Evolutionary conservation across 208 protist species (phyloP).

Genomic region (Willaertia magna): DNA sequence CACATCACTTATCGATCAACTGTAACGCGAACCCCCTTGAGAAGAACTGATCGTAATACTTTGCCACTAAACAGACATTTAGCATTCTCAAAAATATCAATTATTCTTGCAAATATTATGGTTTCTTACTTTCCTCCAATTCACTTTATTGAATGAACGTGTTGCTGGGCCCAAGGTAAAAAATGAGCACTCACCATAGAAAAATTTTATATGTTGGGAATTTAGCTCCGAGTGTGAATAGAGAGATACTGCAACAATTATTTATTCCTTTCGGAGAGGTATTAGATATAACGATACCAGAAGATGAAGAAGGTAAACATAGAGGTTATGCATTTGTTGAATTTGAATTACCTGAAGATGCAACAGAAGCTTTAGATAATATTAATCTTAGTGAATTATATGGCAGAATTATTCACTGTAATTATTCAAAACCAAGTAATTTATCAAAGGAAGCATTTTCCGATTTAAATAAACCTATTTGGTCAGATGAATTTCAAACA

Average conservation of each 20-base stretch:
- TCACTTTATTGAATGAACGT: no score
- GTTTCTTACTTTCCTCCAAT: no score
- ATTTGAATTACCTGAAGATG: not conserved
- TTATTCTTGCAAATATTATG: no score
- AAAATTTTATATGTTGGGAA: slow-evolving; percentile 1
- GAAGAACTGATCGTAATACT: no score
- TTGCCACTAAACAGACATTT: no score
- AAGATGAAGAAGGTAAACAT: not conserved
- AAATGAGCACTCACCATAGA: no score
- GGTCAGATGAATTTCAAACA: not conserved
- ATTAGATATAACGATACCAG: not conserved
- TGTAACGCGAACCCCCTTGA: no score
- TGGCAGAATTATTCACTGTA: not conserved
- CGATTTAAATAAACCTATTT: not conserved
- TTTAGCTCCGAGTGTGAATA: not conserved
- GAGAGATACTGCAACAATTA: not conserved
- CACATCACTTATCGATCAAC: no score
- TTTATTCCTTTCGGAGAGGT: not conserved
- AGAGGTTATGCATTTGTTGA: not conserved
- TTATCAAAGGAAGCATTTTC: not conserved
- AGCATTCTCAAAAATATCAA: no score
- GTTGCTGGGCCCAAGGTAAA: no score
- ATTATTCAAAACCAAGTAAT: not conserved
- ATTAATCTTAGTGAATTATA: not conserved
- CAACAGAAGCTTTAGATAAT: not conserved